Conservation (phyloP, 2,329 filamentous ascomycete genomes). For the Blumeria graminis region DNA sequence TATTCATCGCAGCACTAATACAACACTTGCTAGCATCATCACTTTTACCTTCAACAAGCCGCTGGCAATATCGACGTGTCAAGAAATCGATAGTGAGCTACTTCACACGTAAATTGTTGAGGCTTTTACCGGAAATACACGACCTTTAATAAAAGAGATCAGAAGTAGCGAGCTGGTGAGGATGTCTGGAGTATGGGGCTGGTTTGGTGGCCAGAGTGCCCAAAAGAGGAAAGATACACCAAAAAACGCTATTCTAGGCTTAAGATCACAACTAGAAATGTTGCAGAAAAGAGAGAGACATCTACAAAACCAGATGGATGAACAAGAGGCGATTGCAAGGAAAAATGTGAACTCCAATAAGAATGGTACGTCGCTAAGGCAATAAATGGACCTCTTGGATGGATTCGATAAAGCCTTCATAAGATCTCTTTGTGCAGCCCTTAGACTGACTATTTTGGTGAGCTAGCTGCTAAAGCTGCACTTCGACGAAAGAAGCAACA, state of each 20-base stretch:
- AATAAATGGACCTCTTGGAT: neutral
- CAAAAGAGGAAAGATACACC: slow-evolving; percentile 81
- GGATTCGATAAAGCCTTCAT: neutral
- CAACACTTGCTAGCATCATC: too few relatives aligned
- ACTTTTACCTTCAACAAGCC: too few relatives aligned
- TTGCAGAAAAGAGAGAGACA: slow-evolving; percentile 89
- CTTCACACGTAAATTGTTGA: too few relatives aligned
- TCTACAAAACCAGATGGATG: slow-evolving; percentile 72
- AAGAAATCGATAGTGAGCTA: too few relatives aligned
- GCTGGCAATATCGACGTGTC: too few relatives aligned
- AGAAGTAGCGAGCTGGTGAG: slow-evolving; percentile 9
- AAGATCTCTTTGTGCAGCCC: too few relatives aligned
- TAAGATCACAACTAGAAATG: slow-evolving; percentile 87
- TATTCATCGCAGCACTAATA: too few relatives aligned
- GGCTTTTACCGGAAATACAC: too few relatives aligned
- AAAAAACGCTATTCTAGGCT: slow-evolving; percentile 81
- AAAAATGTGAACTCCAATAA: slow-evolving; percentile 83
- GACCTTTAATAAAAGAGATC: neutral
- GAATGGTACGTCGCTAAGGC: slow-evolving; percentile 38
- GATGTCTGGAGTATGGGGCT: slow-evolving; percentile 55
- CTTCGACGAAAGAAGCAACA: slow-evolving; percentile 85
- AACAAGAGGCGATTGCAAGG: slow-evolving; percentile 69
- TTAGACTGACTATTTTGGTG: too few relatives aligned
- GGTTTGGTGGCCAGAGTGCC: slow-evolving; percentile 67
- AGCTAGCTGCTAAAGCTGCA: slow-evolving; percentile 64